Base-by-base conservation (phyloP, 805 yeast species). In the Candida bentonensis region DNA sequence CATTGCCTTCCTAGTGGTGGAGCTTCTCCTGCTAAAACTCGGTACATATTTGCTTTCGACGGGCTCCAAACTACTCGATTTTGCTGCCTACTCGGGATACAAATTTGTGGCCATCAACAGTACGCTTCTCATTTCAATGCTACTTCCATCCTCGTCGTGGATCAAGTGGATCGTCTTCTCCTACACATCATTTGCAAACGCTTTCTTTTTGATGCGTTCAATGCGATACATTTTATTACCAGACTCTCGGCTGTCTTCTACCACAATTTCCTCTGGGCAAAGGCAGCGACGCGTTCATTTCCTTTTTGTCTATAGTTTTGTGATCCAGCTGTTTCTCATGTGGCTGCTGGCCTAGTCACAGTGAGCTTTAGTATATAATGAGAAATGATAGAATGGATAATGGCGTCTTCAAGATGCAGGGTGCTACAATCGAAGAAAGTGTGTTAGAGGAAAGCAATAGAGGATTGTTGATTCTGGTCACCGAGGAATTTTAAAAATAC, bases 81-180 rank as follows among this genome's bases (percentile, higher is more conserved):
- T 92, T 48, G 73, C 84, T 7, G 80, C 95, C 48, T 92, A 85
- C 64, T 79, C 88, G 42, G 96, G 97, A 28, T 94, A 92, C 70
- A 92, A 92, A 61, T 94, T 86, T 58, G 86, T 94, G 33, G 85
- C 95, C 21, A 56, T 66, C 36, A 59, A 64, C 15, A 39, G 61
- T 42, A 61, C 65, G 20, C 56, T 61, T 49, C 49, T 62, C 36
- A 61, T 58, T 13, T 50, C 62, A 21, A 51, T 62, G 21, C 43
- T 62, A 23, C 40, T 56, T n/a, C n/a, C 36, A 9, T 47, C 46
- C 15, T 51, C 52, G 47, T 43, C 69, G 22, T 53, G 68, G 13
- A 55, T 74, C 46, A 73, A 71, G 49, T 74, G 78, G 67, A 53
- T 70, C 3, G 67, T 75, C 34, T 74, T 72, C 47, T 39, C 70